Base-by-base conservation (phyloP, 306 rosid species). In the Prinsepia uniflora region DNA sequence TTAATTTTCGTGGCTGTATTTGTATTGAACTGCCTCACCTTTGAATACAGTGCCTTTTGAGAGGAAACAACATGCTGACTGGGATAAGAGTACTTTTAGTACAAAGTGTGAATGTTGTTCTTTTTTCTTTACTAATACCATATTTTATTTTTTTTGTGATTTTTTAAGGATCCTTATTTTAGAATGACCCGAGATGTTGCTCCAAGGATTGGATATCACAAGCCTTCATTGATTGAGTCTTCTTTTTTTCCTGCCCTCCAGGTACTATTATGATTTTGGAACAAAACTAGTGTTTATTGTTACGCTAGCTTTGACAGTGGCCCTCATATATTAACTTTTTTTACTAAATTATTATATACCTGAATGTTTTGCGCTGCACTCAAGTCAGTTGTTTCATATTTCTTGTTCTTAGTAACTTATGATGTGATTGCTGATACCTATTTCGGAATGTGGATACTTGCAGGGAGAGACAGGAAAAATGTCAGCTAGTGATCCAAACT, bases 161-260 rank as follows among this genome's bases (percentile, higher is more conserved):
- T 68, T 80, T 22, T 76, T 60, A 85, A 89, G 97, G 99, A 95
- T 89, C 96, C 97, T 74, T 95, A 89, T 79, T 95, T 95, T 69
- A 88, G 97, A 79, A 95, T 95, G 99, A 95, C 97, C 41, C 78
- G 96, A 47, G 99, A 95, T 80, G 97, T 91, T 75, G 99, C 99
- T 87, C 96, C 97, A 40, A 80, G 85, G 50, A 58, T 95, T 42
- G 96, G 96, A 54, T 86, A 78, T 76, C 81, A 86, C 81, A 91
- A 95, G 80, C 96, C 96, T 47, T 92, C 97, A 59, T 76, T 95
- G 87, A 95, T 95, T 12, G 97, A 94, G 64, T 86, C 97, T 55
- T 76, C 79, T 67, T 91, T 94, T 80, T 94, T 94, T 74, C 99
- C 99, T 49, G 96, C 99, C 40, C 76, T 94, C 74, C 97, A 94